Base-by-base conservation (phyloP, 2,329 filamentous ascomycete species). In the Aspergillus japonicus region DNA sequence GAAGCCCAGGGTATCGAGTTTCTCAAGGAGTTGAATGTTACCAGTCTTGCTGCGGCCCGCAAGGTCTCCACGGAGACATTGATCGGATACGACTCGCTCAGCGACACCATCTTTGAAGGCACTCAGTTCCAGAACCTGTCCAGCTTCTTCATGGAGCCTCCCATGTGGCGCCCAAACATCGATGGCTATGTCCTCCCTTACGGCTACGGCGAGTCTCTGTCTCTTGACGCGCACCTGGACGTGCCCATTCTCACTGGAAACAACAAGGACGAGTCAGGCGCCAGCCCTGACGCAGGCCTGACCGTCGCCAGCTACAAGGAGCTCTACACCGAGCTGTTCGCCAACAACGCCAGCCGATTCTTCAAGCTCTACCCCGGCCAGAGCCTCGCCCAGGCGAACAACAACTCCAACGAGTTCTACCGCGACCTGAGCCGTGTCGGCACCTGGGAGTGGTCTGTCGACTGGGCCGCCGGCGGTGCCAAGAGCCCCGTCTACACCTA, bases 31-130 rank as follows among this genome's bases (percentile, higher is more conserved):
- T 60, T 77, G 14, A 79, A 79, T 48, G 77, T 79, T 29, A 69
- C 68, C 35, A 75, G 72, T 5, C 66, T 82, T 47, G 71, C 72
- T 21, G 72, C 80, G 64, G 75, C 77, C 10, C 75, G 79, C 5
- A 61, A 73, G 12, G 63, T 80, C 24, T 66, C 77, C 4, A 77
- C 71, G 7, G 66, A 69, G 1, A 65, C 66, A 0, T 65, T 82
- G 4, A 72, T 78, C n/a, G 59, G 62, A 11, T 61, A 63, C 7
- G 66, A 62, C 47, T 61, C 52, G 6, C 53, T 58, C 11, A 59
- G 44, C 19, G 68, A 72, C 39, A 66, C 65, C n/a, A 65, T 21
- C 39, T 64, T 66, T 39, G 67, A 59, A 3, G 65, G 62, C 8
- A 72, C 69, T 10, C 58, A 55, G n/a, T 71, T 69, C 26, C 60